Conservation (phyloP, 2,329 filamentous ascomycete species). For the Aplosporella prunicola region DNA sequence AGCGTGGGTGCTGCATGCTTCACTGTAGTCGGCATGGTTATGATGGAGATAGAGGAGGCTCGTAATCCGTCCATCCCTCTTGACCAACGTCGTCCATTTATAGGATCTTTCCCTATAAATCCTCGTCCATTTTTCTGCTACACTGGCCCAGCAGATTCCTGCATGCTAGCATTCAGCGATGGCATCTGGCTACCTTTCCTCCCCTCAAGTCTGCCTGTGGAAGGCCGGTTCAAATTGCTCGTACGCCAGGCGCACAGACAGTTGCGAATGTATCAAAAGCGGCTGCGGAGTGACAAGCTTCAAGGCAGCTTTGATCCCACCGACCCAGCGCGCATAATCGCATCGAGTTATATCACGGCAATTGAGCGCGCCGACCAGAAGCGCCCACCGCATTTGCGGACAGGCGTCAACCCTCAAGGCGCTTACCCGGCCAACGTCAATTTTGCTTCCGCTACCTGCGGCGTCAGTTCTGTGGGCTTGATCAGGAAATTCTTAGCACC, state of each 20-base stretch:
- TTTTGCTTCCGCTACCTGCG: conserved; percentile 32
- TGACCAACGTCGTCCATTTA: conserved; percentile 29
- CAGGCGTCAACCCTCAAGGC: conserved; percentile 24
- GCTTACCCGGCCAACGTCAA: conserved; percentile 22
- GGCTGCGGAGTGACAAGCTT: conserved; percentile 16
- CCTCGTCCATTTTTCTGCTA: conserved; percentile 35
- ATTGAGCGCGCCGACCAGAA: conserved; percentile 30
- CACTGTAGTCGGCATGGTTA: conserved; percentile 36
- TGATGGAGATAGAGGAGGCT: conserved; percentile 36
- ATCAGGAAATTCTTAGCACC: conserved; percentile 3
- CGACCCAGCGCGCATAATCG: conserved; percentile 32
- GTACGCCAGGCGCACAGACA: conserved; percentile 34
- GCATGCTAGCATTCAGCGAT: conserved; percentile 40
- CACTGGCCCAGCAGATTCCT: conserved; percentile 30
- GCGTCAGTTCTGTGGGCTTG: conserved; percentile 34
- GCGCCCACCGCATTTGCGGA: conserved; percentile 22
- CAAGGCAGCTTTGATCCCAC: conserved; percentile 24
- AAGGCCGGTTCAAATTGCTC: conserved; percentile 30
- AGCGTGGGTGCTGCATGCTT: conserved; percentile 38
- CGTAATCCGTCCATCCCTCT: conserved; percentile 20
- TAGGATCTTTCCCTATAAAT: conserved; percentile 38
- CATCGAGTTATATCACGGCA: conserved; percentile 33
- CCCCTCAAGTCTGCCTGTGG: conserved; percentile 24
- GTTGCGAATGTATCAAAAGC: conserved; percentile 36
- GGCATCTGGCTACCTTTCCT: conserved; percentile 38